These are phyloP conservation scores for Monilinia vaccinii-corymbosi DNA, from an alignment of 2,329 filamentous ascomycete species.

Conservation along the genomic window DNA sequence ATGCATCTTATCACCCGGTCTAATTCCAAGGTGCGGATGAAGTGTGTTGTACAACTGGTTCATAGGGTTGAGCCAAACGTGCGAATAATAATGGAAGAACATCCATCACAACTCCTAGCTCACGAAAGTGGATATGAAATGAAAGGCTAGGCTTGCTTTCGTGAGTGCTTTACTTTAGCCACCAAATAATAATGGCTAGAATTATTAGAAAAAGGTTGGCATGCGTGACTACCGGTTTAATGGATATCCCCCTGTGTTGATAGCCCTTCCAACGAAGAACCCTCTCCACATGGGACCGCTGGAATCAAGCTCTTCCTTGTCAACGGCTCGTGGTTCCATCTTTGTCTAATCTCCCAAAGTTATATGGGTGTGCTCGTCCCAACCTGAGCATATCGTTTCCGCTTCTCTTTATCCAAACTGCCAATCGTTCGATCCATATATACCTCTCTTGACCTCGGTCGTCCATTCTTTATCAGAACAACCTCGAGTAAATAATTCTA, in stretches of 20 bases:
- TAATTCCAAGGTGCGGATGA: not conserved
- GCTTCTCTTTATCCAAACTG: constrained; percentile 21
- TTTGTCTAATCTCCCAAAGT: constrained; percentile 17
- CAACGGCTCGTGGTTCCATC: not conserved
- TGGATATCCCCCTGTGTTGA: not conserved
- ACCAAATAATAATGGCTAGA: not conserved
- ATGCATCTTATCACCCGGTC: constrained; percentile 4
- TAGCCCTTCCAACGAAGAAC: not conserved
- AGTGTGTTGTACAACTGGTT: not conserved
- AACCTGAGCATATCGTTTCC: constrained; percentile 8
- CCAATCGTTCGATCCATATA: constrained; percentile 13
- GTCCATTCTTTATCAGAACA: constrained; percentile 27
- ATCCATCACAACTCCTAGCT: not conserved
- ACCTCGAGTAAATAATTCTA: constrained; percentile 2
- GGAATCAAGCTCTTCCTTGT: constrained; percentile 5
- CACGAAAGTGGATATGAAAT: not conserved
- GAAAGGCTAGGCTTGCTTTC: not conserved
- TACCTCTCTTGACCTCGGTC: constrained; percentile 27
- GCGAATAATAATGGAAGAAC: not conserved
- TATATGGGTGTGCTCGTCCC: constrained; percentile 14
- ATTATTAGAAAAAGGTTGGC: not conserved
- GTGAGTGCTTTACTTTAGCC: not conserved
- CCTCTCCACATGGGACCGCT: constrained; percentile 5
- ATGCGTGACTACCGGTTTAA: constrained; percentile 2
- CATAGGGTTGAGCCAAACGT: not conserved